A percentile compares a stretch with the other conserved stretches of the same genome.
These are phyloP conservation scores for Juglanconis sp. DNA, from an alignment of 2,329 filamentous ascomycete species.

Conservation along the genomic window DNA sequence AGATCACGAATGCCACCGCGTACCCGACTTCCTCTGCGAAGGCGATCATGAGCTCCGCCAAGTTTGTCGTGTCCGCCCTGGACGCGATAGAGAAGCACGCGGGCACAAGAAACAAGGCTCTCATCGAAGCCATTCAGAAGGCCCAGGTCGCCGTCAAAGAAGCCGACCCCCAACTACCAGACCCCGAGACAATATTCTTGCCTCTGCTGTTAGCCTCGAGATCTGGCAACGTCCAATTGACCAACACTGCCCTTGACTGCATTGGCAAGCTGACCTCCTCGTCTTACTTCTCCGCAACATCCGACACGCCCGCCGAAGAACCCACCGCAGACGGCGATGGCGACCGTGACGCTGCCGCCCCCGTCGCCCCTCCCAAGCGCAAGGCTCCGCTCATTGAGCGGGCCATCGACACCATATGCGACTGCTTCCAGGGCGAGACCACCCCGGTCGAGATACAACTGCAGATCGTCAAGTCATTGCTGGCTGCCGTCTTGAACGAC, in stretches of 20 bases:
- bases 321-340: slow-evolving; percentile 34
- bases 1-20: slow-evolving; percentile 37
- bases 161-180: slow-evolving; percentile 74
- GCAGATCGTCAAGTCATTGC: slow-evolving; percentile 94
- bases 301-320: slow-evolving; percentile 39
- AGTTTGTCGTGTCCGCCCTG: slow-evolving; percentile 91
- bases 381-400: slow-evolving; percentile 84
- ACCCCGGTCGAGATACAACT: slow-evolving; percentile 90
- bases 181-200: slow-evolving; percentile 88
- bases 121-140: slow-evolving; percentile 76
- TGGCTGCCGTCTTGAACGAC: slow-evolving; percentile 94
- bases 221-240: slow-evolving; percentile 77
- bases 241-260: slow-evolving; percentile 89
- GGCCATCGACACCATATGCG: slow-evolving; percentile 98
- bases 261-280: slow-evolving; percentile 99
- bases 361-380: slow-evolving; percentile 37
- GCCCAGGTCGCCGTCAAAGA: slow-evolving; percentile 85
- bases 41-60: slow-evolving; percentile 81
- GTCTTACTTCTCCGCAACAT: slow-evolving; percentile 83
- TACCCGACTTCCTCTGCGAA: slow-evolving; percentile 17
- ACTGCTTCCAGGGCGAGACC: slow-evolving; percentile 96
- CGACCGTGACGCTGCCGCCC: slow-evolving; percentile 31
- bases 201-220: slow-evolving; percentile 88
- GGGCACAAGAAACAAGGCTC: slow-evolving; percentile 70
- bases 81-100: slow-evolving; percentile 90